Evolutionary conservation across 306 rosid species (phyloP).

Genomic region (Psophocarpus tetragonolobus): DNA sequence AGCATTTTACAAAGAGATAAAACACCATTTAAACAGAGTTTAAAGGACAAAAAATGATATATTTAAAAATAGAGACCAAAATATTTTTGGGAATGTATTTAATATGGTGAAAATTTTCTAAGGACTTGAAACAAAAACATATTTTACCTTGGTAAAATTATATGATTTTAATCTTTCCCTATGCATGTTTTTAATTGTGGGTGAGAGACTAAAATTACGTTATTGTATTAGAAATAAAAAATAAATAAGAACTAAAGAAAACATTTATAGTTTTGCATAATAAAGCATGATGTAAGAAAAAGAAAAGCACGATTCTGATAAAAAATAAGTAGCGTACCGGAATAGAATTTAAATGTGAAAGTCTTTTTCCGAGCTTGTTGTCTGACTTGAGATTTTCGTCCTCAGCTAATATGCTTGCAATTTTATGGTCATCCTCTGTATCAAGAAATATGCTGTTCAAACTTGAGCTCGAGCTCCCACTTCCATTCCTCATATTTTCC

Average conservation of each 20-base stretch:
- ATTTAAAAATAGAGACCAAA: too few species aligned
- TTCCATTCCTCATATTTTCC: constrained; percentile 65
- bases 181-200: not conserved
- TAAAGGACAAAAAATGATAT: too few species aligned
- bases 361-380: constrained; percentile 76
- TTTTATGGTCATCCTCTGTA: constrained; percentile 88
- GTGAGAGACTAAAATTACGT: not conserved
- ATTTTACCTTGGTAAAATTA: too few species aligned
- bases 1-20: too few species aligned
- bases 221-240: not conserved
- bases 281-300: not conserved
- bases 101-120: too few species aligned
- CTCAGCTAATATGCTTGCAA: constrained; percentile 78
- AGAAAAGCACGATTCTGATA: not conserved
- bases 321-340: too few species aligned
- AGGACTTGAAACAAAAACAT: too few species aligned
- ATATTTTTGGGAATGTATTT: too few species aligned
- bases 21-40: too few species aligned
- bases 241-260: not conserved
- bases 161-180: not conserved
- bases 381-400: constrained; percentile 49
- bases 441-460: constrained; percentile 70
- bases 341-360: constrained; percentile 90
- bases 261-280: not conserved
- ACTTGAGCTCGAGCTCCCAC: constrained; percentile 97